phyloP scores from a whole-genome alignment of 2,329 filamentous ascomycete species.

The Fusarium solani-melongenae region DNA sequence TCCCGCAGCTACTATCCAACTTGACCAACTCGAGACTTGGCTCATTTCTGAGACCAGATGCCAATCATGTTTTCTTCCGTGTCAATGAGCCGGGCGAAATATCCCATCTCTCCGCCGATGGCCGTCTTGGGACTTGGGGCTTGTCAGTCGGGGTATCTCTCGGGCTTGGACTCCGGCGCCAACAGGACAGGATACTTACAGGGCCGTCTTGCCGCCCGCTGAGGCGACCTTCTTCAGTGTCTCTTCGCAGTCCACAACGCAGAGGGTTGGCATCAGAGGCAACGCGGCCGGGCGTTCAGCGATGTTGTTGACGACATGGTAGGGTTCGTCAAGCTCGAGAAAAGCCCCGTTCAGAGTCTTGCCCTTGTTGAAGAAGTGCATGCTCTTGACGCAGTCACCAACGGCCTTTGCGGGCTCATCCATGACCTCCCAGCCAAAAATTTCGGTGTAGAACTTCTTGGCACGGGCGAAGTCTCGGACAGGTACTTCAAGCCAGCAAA shows the following conservation, averaged over 20 bases:
- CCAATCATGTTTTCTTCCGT: conserved; percentile 53
- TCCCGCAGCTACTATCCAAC: neutral
- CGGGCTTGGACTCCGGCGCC: neutral
- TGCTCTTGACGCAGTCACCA: conserved; percentile 41
- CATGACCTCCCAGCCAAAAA: conserved; percentile 49
- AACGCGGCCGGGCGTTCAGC: conserved; percentile 39
- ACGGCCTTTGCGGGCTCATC: conserved; percentile 31
- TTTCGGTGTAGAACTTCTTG: conserved; percentile 50
- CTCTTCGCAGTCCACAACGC: conserved; percentile 47
- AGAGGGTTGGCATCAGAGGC: conserved; percentile 49
- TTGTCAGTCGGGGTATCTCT: neutral
- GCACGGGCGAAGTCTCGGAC: conserved; percentile 48
- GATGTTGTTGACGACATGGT: conserved; percentile 43
- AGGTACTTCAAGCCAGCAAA: conserved; percentile 55
- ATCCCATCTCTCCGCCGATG: conserved; percentile 49
- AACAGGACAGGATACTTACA: conserved; percentile 43
- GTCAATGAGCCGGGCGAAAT: conserved; percentile 51
- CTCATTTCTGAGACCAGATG: conserved; percentile 47
- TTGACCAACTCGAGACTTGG: neutral
- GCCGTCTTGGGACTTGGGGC: conserved; percentile 49
- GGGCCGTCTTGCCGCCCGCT: conserved; percentile 48
- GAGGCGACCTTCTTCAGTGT: conserved; percentile 44
- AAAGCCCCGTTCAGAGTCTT: conserved; percentile 50
- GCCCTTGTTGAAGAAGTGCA: conserved; percentile 51
- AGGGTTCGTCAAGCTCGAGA: conserved; percentile 45